Conservation (phyloP, 2,329 filamentous ascomycete genomes). For the Colletotrichum lindemuthianum region DNA sequence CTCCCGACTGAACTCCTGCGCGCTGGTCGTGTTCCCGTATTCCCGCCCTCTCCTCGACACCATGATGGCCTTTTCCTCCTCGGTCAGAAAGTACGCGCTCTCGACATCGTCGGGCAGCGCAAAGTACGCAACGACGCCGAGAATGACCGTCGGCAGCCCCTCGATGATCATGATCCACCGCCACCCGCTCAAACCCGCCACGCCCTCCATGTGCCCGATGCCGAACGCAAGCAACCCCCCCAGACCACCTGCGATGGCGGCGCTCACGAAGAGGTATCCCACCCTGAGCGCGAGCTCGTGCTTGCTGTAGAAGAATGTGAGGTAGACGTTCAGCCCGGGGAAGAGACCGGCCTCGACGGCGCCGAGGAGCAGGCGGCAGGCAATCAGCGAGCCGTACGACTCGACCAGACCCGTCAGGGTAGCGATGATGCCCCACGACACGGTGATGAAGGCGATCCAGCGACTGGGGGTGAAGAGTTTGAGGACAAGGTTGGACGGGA, state of each 20-base stretch:
- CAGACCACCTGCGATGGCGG: slow-evolving; percentile 76
- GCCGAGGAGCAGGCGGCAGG: slow-evolving; percentile 74
- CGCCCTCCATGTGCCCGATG: slow-evolving; percentile 77
- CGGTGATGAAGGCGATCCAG: slow-evolving; percentile 73
- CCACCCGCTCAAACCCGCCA: slow-evolving; percentile 73
- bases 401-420: slow-evolving; percentile 75
- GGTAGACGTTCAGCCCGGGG: slow-evolving; percentile 73
- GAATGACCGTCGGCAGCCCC: slow-evolving; percentile 56
- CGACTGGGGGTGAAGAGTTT: slow-evolving; percentile 70
- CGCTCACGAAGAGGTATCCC: slow-evolving; percentile 76
- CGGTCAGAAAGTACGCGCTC: slow-evolving; percentile 36
- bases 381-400: slow-evolving; percentile 73
- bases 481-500: slow-evolving; percentile 72
- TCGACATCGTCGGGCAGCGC: slow-evolving; percentile 63
- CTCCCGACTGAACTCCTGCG: slow-evolving; percentile 58
- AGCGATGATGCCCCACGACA: slow-evolving; percentile 74
- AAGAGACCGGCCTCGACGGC: slow-evolving; percentile 76
- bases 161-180: slow-evolving; percentile 75
- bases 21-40: slow-evolving; percentile 59
- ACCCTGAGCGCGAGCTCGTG: slow-evolving; percentile 77
- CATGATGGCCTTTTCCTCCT: slow-evolving; percentile 48
- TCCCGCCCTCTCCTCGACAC: slow-evolving; percentile 44
- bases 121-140: slow-evolving; percentile 63
- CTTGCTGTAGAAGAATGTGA: slow-evolving; percentile 82
- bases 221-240: slow-evolving; percentile 79